Evolutionary conservation across 2,329 filamentous ascomycete species (phyloP), one percentile per base, ranked within the genome.

Genomic region (Trichoderma koningii): DNA sequence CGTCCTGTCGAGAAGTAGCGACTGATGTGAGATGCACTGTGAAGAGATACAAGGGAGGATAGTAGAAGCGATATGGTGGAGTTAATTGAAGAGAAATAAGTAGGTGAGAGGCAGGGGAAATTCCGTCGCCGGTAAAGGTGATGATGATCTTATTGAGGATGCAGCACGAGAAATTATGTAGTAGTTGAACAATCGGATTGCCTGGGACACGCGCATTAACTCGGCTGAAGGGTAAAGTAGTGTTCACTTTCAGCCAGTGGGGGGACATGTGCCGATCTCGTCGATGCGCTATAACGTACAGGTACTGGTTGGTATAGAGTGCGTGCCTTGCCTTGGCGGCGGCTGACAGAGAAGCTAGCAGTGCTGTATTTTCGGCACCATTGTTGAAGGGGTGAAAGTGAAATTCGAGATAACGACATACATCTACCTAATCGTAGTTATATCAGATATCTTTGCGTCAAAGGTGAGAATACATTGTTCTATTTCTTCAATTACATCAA

Each of bases 301-400:
- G 21, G 21, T 3, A 23, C 3, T 23, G 21, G 21, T 23, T 23
- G 21, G 21, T 3, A 23, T 50, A 60, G 56, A 50, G 44, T 60
- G 56, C 56, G 56, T 60, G 56, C 56, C 45, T 60, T 60, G 45
- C 45, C 55, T 59, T 59, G 34, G 42, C 44, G 38, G 48, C 48
- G 48, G 26, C 48, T 52, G 30, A 34, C 26, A 30, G 48, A 23
- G 26, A 52, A 52, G 26, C 14, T 30, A 9, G 5, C 50, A 52
- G 50, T n/a, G 30, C 17, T 6, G 5, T 15, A 17, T 4, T 1
- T 5, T 3, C 3, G 48, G 2, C 2, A 6, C 10, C 3, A 51
- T 14, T 15, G 50, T 14, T 15, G 50, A 7, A 52, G 1, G 9
- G n/a, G 17, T 34, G 17, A 1, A 30, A 9, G 30, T 30, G 26